Conservation (phyloP, 805 yeast species). For the Starmerella floris region DNA sequence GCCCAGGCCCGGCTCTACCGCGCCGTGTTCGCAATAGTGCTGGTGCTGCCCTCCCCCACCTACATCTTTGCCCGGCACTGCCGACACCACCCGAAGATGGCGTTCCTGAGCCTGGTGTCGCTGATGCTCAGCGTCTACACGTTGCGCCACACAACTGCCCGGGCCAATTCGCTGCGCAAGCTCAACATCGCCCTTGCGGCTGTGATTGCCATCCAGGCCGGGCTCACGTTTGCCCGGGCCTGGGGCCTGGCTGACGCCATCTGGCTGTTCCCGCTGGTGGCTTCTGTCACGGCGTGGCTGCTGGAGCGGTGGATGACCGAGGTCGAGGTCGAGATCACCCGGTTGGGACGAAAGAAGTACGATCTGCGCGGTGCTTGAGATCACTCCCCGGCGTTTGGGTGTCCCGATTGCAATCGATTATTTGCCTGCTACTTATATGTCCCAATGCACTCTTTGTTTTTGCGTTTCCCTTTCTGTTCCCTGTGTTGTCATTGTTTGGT, state of each 20-base stretch:
- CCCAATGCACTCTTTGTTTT: too few species aligned
- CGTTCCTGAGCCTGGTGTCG: conserved; percentile 23
- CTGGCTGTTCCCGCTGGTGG: conserved; percentile 25
- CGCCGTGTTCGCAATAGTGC: conserved; percentile 21
- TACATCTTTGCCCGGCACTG: conserved; percentile 23
- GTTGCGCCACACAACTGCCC: conserved; percentile 2
- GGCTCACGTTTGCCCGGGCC: conserved; percentile 4
- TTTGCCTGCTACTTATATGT: too few species aligned
- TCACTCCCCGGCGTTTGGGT: too few species aligned
- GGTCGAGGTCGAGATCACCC: conserved; percentile 16
- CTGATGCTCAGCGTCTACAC: conserved; percentile 19
- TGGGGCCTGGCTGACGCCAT: conserved; percentile 24
- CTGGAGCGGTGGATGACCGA: conserved; percentile 24
- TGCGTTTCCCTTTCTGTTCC: too few species aligned
- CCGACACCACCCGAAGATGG: conserved; percentile 22
- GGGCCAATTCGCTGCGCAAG: conserved; percentile 7
- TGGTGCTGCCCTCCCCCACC: conserved; percentile 27
- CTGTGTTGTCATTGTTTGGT: too few species aligned
- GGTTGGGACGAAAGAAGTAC: conserved; percentile 17
- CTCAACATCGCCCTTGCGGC: conserved; percentile 19
- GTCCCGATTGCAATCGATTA: too few species aligned
- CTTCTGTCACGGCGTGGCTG: conserved; percentile 19
- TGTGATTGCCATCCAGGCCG: conserved; percentile 19
- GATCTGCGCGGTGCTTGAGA: conserved; percentile 24
- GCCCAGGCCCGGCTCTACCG: conserved; percentile 19